Conservation (phyloP, 1,284 basidiomycete species). For the Ceratobasidium sp. region DNA sequence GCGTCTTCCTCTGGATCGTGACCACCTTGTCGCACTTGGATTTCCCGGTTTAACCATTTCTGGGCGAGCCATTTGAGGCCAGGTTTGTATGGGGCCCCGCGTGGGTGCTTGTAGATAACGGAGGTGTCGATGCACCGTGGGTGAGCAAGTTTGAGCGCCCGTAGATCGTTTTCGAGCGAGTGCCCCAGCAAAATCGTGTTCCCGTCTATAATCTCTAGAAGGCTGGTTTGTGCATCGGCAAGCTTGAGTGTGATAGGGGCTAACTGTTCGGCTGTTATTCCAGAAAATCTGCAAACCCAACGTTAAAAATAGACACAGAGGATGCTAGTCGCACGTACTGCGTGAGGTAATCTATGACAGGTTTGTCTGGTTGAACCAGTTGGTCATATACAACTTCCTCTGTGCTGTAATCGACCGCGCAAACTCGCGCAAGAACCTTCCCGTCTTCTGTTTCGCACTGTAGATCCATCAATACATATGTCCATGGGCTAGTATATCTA, state of each 20-base stretch:
- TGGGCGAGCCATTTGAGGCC: conserved; percentile 92
- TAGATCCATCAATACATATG: conserved; percentile 12
- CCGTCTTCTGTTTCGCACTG: conserved; percentile 89
- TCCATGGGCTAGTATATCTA: conserved; percentile 5
- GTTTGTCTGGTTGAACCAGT: conserved; percentile 85
- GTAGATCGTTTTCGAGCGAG: conserved; percentile 91
- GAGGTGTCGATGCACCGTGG: conserved; percentile 91
- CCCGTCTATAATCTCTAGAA: conserved; percentile 69
- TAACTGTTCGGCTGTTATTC: conserved; percentile 84
- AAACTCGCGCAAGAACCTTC: conserved; percentile 87
- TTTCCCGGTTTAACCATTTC: conserved; percentile 88
- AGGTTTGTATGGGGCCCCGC: conserved; percentile 90
- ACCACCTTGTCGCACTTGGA: conserved; percentile 80
- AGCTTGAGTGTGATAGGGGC: conserved; percentile 79
- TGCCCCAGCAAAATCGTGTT: conserved; percentile 93
- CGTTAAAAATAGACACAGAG: conserved; percentile 1
- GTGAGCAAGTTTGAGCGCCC: conserved; percentile 85
- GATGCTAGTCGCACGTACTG: conserved; percentile 62
- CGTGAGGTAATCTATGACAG: conserved; percentile 89
- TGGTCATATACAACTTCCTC: conserved; percentile 84
- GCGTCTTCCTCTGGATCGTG: conserved; percentile 96
- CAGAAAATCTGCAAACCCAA: conserved; percentile 76
- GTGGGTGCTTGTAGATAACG: conserved; percentile 87
- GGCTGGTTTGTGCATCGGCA: conserved; percentile 76
- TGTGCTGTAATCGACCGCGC: conserved; percentile 80